Conservation (phyloP, 441 rosid genomes). For the Populus tomentosa region DNA sequence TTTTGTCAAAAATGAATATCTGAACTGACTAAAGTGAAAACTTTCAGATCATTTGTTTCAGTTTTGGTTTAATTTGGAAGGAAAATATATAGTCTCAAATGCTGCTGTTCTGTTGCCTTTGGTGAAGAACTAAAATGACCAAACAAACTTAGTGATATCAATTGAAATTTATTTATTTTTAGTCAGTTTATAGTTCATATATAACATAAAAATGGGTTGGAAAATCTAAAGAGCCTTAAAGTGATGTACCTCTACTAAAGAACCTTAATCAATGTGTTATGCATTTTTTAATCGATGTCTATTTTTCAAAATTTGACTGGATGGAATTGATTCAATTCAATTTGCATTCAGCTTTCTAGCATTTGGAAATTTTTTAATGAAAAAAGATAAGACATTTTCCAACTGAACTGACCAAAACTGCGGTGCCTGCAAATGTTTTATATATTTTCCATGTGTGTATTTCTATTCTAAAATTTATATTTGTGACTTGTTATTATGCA, state of each 20-base stretch:
- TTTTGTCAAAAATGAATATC: neutral
- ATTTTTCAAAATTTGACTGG: neutral
- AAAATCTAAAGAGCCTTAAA: neutral
- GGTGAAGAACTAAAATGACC: neutral
- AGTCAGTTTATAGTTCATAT: neutral
- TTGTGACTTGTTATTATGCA: constrained; percentile 25
- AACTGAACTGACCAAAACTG: neutral
- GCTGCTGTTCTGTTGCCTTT: neutral
- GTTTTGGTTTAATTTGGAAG: neutral
- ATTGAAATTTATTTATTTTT: too few species aligned
- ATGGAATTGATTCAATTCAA: neutral
- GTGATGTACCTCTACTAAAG: too few species aligned
- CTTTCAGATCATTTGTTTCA: neutral
- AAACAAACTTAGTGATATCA: neutral
- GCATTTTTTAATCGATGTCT: neutral
- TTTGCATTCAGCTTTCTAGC: neutral
- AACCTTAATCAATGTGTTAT: neutral
- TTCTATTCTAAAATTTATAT: neutral
- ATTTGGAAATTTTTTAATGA: too few species aligned
- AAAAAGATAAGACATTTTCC: neutral
- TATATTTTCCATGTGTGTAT: neutral
- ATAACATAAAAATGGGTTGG: neutral
- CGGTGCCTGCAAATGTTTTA: neutral
- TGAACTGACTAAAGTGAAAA: neutral
- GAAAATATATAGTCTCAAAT: neutral